These are phyloP conservation scores for Coccomyxa sp. DNA, from an alignment of 139 green algal genomes.

Conservation along the genomic window DNA sequence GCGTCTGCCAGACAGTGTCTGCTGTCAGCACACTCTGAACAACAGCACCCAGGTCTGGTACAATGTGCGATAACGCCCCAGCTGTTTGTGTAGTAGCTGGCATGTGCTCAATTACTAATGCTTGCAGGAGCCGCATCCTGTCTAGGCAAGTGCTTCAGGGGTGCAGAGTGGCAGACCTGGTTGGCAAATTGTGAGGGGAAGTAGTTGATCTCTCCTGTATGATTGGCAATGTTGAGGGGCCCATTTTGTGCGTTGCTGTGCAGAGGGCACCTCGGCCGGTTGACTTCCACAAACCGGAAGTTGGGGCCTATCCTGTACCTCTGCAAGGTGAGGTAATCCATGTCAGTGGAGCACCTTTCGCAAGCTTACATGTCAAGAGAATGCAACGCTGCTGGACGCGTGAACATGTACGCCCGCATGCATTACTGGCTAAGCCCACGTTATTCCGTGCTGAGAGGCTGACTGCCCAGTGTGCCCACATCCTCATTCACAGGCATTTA, in stretches of 20 bases:
- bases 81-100: background rate
- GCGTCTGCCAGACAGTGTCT: background rate
- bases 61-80: background rate
- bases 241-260: conserved; percentile 29
- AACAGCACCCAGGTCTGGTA: background rate
- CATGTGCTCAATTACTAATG: background rate
- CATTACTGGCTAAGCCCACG: too few relatives aligned
- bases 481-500: too few relatives aligned
- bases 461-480: too few relatives aligned
- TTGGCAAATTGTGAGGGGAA: background rate
- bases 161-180: background rate
- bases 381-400: too few relatives aligned
- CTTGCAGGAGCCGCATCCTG: background rate
- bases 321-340: conserved; percentile 70
- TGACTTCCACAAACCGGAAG: conserved; percentile 73
- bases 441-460: too few relatives aligned
- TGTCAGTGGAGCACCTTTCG: too few relatives aligned
- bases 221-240: background rate
- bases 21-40: background rate
- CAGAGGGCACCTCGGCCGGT: conserved; percentile 52
- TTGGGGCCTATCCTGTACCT: conserved; percentile 79
- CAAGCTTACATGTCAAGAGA: too few relatives aligned
- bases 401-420: too few relatives aligned
- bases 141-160: background rate
- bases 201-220: background rate